These are phyloP conservation scores for Neurospora intermedia DNA, from an alignment of 495 filamentous ascomycete genomes.

Conservation along the genomic window DNA sequence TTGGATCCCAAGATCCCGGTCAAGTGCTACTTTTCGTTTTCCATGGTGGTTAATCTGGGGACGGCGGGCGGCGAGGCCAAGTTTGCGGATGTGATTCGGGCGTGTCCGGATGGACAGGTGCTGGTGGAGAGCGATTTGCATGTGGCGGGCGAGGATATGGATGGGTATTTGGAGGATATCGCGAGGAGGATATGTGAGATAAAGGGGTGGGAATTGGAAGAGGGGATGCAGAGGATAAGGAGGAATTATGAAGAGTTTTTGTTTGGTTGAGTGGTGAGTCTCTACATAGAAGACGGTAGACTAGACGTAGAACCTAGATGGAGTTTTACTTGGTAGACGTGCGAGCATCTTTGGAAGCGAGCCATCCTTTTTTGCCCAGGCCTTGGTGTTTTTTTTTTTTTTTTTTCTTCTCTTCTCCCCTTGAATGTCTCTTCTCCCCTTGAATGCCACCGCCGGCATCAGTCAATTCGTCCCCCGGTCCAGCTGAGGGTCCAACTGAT, in stretches of 20 bases:
- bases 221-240: conserved; percentile 58
- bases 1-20: conserved; percentile 62
- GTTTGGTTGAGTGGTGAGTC: conserved; percentile 41
- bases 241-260: conserved; percentile 76
- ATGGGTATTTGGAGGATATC: conserved; percentile 62
- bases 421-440: not conserved
- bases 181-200: conserved; percentile 60
- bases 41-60: conserved; percentile 67
- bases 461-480: not conserved
- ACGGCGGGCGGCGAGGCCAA: conserved; percentile 32
- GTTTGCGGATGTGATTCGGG: conserved; percentile 53
- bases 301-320: not conserved
- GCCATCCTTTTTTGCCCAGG: not conserved
- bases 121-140: conserved; percentile 89
- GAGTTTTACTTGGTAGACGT: not conserved
- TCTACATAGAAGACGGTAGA: not conserved
- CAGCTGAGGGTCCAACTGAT: not conserved
- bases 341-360: too few relatives aligned
- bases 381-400: not conserved
- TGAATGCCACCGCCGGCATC: not conserved
- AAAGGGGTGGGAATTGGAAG: conserved; percentile 64
- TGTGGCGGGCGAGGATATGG: conserved; percentile 73
- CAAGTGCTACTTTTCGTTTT: conserved; percentile 82
- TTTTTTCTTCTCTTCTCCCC: too few relatives aligned
- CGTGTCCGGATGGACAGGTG: conserved; percentile 64